Base-by-base conservation (phyloP, 2,329 filamentous ascomycete genomes). In the Ilyonectria robusta region DNA sequence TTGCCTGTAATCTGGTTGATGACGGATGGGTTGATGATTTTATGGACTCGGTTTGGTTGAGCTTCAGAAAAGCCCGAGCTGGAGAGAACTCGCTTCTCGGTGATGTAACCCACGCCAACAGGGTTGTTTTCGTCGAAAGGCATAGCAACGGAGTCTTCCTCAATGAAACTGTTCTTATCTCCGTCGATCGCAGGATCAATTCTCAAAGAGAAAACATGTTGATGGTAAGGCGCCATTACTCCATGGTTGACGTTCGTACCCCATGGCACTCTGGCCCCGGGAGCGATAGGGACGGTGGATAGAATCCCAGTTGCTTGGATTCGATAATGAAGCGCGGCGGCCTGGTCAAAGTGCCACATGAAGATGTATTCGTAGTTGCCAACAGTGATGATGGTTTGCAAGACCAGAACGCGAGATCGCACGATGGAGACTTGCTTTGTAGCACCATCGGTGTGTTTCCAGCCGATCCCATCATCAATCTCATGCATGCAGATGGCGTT, bases 351-450 rank as follows among this genome's bases (percentile, higher is more conserved):
- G 62, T 83, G 81, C 67, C 81, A 87, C 62, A 81, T 79, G 48
- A 87, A 83, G 2, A 86, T 80, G 44, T 84, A 91, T 72, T 91
- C 88, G 76, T 91, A 91, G 77, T 91, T 91, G 33, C 85, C 86
- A 2, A 91, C 84, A 0, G 89, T 91, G 69, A 90, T 88, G 72
- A 91, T 89, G 54, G 85, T 88, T 69, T 91, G 88, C 3, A 91
- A 74, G 0, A 91, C 86, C 1, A 91, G 82, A 19, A 89, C 83
- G 1, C 89, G 83, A 50, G 84, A 83, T 2, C 89, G 81, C 0
- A 85, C 84, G 0, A 90, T 86, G 0, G 88, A 86, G 0, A 88
- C 86, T 15, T 84, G 83, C 5, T 84, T 83, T 0, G 87, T 90
- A 1, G 88, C 83, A 76, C 85, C 88, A 76, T 91, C 90, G 2